These are phyloP conservation scores for Diaporthe citri DNA, from an alignment of 2,329 filamentous ascomycete genomes.

Conservation along the genomic window DNA sequence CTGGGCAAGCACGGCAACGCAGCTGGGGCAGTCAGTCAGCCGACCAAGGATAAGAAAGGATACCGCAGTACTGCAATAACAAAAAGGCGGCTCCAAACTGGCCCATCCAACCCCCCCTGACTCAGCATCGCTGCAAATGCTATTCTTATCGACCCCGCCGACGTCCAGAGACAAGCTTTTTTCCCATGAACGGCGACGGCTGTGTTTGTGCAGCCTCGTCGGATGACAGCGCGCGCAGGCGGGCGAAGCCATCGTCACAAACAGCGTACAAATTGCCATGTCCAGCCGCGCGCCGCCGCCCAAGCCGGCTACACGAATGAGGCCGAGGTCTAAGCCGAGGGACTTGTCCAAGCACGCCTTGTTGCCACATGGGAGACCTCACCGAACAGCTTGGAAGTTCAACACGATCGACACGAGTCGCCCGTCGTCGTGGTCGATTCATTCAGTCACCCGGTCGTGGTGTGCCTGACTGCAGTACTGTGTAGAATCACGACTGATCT, in stretches of 20 bases:
- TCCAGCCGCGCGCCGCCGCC: conserved; percentile 21
- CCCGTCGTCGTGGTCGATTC: neutral
- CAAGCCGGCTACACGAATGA: conserved; percentile 7
- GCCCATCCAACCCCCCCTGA: neutral
- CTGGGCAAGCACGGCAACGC: conserved; percentile 7
- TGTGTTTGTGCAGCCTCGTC: conserved; percentile 20
- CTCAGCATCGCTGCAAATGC: conserved; percentile 20
- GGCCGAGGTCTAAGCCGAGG: conserved; percentile 8
- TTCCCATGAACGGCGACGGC: conserved; percentile 6
- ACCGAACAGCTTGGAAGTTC: neutral
- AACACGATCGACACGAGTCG: conserved; percentile 12
- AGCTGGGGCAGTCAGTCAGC: conserved; percentile 6
- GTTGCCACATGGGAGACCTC: conserved; percentile 25
- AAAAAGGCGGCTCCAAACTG: conserved; percentile 9
- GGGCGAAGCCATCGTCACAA: conserved; percentile 11
- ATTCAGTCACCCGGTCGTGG: neutral
- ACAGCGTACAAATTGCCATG: neutral
- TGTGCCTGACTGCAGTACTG: neutral
- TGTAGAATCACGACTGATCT: conserved; percentile 4
- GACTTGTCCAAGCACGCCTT: conserved; percentile 9
- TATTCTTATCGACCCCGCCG: conserved; percentile 11
- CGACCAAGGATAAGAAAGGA: neutral
- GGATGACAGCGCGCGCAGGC: neutral
- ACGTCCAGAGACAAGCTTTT: conserved; percentile 17
- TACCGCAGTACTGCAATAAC: conserved; percentile 17